Base-by-base conservation (phyloP, 1,139 yeast species). In the Sugiyamaella pinicola region DNA sequence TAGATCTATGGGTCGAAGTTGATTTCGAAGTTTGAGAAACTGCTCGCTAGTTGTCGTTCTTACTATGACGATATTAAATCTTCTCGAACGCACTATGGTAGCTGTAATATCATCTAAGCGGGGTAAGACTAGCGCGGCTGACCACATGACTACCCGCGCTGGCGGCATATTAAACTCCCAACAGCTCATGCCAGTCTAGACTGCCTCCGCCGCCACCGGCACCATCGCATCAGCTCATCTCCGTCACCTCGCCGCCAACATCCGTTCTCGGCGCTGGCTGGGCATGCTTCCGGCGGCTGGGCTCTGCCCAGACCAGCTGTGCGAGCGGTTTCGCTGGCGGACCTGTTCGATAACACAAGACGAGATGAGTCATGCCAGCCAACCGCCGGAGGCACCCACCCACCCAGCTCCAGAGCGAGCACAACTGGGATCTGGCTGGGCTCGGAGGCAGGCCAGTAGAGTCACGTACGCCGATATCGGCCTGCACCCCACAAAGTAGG, bases 401-500 rank as follows among this genome's bases (percentile, higher is more conserved):
- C n/a, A n/a, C n/a, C n/a, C n/a, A n/a, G n/a, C n/a, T n/a, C n/a
- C 37, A 7, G 13, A 19, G 26, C 26, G 26, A 37, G 41, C 41
- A 9, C 26, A 17, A 19, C 26, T n/a, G 26, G 26, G 26, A 10
- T n/a, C 17, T 3, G 26, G n/a, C 24, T 15, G 26, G n/a, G 26
- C 41, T 22, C 41, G 41, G 41, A 18, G 41, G 41, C 41, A 17
- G 41, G 2, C 26, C 41, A 18, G 24, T 2, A 4, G 41, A 19
- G 6, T 10, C 41, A 3, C 31, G n/a, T 3, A 9, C 18, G 40
- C 42, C 42, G 42, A 38, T 38, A 38, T 38, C 42, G 42, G 42
- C 42, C 28, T 38, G 42, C 42, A 38, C 42, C 42, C 42, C 42
- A 38, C 42, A 38, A 37, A 37, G 21, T 38, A 8, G n/a, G 21